Percentiles rank a stretch among this genome's conserved stretches.
These are phyloP conservation scores for Starmerella riodocensis DNA, from an alignment of 805 yeast genomes.

Conservation along the genomic window DNA sequence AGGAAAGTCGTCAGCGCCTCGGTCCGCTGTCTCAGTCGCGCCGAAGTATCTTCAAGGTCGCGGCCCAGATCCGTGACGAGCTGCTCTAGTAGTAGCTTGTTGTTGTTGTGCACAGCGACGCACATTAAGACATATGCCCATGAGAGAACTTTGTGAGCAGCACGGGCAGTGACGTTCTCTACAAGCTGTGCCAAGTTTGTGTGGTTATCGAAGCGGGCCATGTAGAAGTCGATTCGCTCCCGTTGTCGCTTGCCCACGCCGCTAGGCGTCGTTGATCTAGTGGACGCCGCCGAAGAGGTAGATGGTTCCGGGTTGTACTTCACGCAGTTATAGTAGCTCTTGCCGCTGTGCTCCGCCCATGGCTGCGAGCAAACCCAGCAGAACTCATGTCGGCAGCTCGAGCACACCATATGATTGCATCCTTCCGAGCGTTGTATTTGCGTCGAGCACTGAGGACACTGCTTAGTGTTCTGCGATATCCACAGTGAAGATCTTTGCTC, in stretches of 20 bases:
- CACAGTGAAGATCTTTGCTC: constrained; percentile 83
- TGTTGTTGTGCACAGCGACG: constrained; percentile 40
- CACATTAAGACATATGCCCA: constrained; percentile 84
- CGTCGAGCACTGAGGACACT: constrained; percentile 70
- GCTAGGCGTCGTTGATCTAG: background rate
- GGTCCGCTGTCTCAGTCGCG: constrained; percentile 37
- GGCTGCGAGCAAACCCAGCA: constrained; percentile 84
- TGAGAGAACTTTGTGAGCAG: constrained; percentile 63
- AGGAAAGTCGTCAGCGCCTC: constrained; percentile 27
- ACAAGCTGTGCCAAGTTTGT: constrained; percentile 4
- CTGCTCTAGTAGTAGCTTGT: constrained; percentile 52
- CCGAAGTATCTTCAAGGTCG: constrained; percentile 44
- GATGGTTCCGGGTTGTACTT: constrained; percentile 16
- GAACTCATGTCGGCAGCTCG: constrained; percentile 61
- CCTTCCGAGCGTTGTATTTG: constrained; percentile 91
- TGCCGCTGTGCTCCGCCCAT: constrained; percentile 59
- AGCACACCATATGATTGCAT: constrained; percentile 90
- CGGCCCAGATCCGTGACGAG: constrained; percentile 51
- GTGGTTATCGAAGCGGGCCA: constrained; percentile 11
- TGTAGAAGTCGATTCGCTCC: constrained; percentile 5
- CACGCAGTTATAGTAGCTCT: constrained; percentile 49
- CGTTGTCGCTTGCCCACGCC: constrained; percentile 5
- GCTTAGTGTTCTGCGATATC: constrained; percentile 72
- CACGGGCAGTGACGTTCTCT: constrained; percentile 24
- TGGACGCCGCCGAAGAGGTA: background rate